Conservation (phyloP, 768 basidiomycete species). For the Piloderma croceum region DNA sequence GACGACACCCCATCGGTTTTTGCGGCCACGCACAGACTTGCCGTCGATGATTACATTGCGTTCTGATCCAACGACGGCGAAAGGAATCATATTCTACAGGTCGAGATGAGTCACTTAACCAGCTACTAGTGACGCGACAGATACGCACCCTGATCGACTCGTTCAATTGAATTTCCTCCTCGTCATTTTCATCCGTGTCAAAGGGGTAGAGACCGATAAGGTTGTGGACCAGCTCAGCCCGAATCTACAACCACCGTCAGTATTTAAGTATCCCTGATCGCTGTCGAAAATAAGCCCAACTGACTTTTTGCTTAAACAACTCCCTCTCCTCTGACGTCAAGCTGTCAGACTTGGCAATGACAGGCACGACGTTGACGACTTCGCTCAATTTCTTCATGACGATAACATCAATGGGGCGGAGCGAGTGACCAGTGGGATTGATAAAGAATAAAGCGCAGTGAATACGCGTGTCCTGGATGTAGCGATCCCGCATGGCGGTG, state of each 20-base stretch:
- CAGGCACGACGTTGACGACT: slow-evolving; percentile 98
- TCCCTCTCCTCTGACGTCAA: slow-evolving; percentile 91
- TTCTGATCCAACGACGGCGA: slow-evolving; percentile 97
- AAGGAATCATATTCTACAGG: slow-evolving; percentile 83
- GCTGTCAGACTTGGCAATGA: slow-evolving; percentile 95
- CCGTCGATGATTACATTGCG: slow-evolving; percentile 93
- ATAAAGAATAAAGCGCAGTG: slow-evolving; percentile 99
- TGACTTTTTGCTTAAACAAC: slow-evolving; percentile 86
- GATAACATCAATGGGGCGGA: slow-evolving; percentile 94
- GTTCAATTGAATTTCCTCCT: slow-evolving; percentile 88
- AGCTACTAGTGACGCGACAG: too few species aligned
- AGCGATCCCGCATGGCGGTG: slow-evolving; percentile 96
- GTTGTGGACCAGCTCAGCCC: slow-evolving; percentile 85
- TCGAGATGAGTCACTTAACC: slow-evolving; percentile 4
- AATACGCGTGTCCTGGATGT: slow-evolving; percentile 97
- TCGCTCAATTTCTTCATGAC: slow-evolving; percentile 99
- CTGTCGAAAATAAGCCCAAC: slow-evolving; percentile 15
- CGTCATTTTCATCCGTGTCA: slow-evolving; percentile 92
- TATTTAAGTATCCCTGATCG: background rate
- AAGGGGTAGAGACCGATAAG: slow-evolving; percentile 96
- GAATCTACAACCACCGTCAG: slow-evolving; percentile 55
- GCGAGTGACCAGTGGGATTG: slow-evolving; percentile 95
- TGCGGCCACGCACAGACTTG: slow-evolving; percentile 89
- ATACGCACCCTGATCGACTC: slow-evolving; percentile 76
- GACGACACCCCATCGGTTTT: slow-evolving; percentile 98